Conservation (phyloP, 169 alveolate species). For the Cryptosporidium canis region DNA sequence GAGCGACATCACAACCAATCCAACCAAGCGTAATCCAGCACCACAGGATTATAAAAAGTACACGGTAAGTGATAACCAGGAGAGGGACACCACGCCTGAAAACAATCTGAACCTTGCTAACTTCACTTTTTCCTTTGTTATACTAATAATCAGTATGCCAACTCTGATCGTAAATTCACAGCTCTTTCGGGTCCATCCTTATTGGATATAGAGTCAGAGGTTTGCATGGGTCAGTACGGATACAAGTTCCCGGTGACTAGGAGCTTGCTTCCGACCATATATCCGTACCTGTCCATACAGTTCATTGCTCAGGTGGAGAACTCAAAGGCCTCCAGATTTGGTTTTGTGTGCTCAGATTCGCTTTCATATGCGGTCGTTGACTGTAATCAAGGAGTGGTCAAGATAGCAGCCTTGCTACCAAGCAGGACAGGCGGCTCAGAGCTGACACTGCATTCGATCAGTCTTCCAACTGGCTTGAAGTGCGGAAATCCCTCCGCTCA, state of each 20-base stretch:
- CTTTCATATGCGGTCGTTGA: slow-evolving; percentile 59
- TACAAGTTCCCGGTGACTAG: slow-evolving; percentile 34
- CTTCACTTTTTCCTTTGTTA: neutral
- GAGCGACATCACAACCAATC: slow-evolving; percentile 47
- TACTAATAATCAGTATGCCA: slow-evolving; percentile 2
- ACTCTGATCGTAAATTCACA: slow-evolving; percentile 54
- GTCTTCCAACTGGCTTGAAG: slow-evolving; percentile 61
- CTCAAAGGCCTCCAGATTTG: slow-evolving; percentile 47
- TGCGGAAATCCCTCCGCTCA: slow-evolving; percentile 66
- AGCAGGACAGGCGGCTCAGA: slow-evolving; percentile 1
- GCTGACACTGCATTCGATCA: slow-evolving; percentile 33
- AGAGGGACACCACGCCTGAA: neutral
- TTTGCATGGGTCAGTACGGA: slow-evolving; percentile 33
- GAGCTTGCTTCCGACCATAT: slow-evolving; percentile 57
- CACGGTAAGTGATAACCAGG: slow-evolving; percentile 9
- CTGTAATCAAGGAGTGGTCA: slow-evolving; percentile 54
- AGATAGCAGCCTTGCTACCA: slow-evolving; percentile 35
- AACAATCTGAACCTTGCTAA: neutral
- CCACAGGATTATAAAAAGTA: slow-evolving; percentile 46
- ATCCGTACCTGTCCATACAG: slow-evolving; percentile 70
- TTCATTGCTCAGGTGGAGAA: slow-evolving; percentile 59
- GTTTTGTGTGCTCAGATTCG: slow-evolving; percentile 64
- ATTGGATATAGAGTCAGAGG: slow-evolving; percentile 17
- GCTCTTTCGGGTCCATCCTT: slow-evolving; percentile 66
- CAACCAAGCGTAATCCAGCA: slow-evolving; percentile 61